Base-by-base conservation (phyloP, 2,329 filamentous ascomycete species). In the Ceratocystis diversiconidia region DNA sequence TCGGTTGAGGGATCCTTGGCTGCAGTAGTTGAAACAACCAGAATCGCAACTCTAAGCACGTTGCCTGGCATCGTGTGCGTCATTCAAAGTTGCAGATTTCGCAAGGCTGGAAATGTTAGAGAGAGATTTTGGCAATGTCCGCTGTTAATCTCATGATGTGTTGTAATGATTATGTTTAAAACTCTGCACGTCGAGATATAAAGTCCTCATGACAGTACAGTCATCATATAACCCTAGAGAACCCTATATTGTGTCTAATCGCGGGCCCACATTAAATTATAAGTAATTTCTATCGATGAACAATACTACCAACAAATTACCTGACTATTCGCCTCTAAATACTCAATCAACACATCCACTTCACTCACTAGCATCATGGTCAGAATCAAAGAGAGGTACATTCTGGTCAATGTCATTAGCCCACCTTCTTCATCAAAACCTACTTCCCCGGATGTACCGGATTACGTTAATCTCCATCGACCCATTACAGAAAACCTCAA, bases 371-470 rank as follows among this genome's bases (percentile, higher is more conserved):
- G 28, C 55, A 67, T n/a, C 28, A 66, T 99, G 94, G 94, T 99
- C 68, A 90, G 94, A 73, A 84, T 97, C 70, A 99, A 99, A 76
- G 88, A 96, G 75, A 87, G 94, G 71, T 99, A 99, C 75, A 83
- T 99, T 19, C 85, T 97, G n/a, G 84, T 97, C 68, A 90, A 95
- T 73, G 91, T 97, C 70, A 80, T 97, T 60, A 96, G 96, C 72
- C 90, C 92, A 0, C 80, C 85, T 5, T 59, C 55, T 4, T 7
- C 28, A 17, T 59, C 55, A 59, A 77, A 83, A 12, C 69, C 78
- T 8, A 69, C 72, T 8, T 69, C 71, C 68, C 75, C 73, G 43
- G 74, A 76, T 70, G 70, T 80, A 72, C 74, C 88, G 73, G 74
- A 83, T 77, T 79, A 88, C 66, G 77, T 97, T 32, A 79, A 85